These are phyloP conservation scores for Globisporangium cystogenes DNA, from an alignment of 352 stramenopile genomes.

Conservation along the genomic window DNA sequence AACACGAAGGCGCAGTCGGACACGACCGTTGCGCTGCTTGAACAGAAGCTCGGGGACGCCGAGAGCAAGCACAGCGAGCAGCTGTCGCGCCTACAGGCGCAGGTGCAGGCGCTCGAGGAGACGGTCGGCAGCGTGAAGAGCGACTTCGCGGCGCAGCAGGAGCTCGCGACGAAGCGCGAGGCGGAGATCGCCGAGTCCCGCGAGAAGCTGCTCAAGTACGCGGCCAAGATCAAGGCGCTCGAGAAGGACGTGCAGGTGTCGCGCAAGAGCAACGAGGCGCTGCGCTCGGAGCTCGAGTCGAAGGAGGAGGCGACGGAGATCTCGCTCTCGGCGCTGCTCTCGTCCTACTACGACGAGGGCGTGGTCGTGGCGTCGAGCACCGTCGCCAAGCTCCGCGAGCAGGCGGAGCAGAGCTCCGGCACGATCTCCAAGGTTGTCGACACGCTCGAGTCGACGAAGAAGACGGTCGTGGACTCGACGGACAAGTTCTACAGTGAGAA, in stretches of 20 bases:
- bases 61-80: slow-evolving; percentile 10
- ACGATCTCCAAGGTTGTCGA: slow-evolving; percentile 47
- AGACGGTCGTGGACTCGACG: slow-evolving; percentile 32
- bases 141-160: slow-evolving; percentile 27
- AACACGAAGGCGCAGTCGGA: slow-evolving; percentile 19
- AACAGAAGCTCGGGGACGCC: slow-evolving; percentile 22
- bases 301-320: slow-evolving; percentile 42
- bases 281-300: slow-evolving; percentile 46
- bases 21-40: slow-evolving; percentile 17
- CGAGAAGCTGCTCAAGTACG: slow-evolving; percentile 26
- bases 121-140: slow-evolving; percentile 21
- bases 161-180: slow-evolving; percentile 21
- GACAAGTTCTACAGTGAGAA: slow-evolving; percentile 68
- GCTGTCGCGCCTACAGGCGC: slow-evolving; percentile 16
- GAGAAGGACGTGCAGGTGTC: slow-evolving; percentile 40
- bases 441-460: slow-evolving; percentile 39
- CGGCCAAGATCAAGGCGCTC: slow-evolving; percentile 29
- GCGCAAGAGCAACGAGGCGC: slow-evolving; percentile 58
- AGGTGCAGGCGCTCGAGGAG: slow-evolving; percentile 28
- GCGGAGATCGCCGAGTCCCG: slow-evolving; percentile 19
- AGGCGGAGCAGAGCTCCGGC: slow-evolving; percentile 35
- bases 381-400: slow-evolving; percentile 30
- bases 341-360: slow-evolving; percentile 78
- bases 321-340: slow-evolving; percentile 57
- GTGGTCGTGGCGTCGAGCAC: slow-evolving; percentile 41